These are phyloP conservation scores for Lathyrus oleraceus DNA, from an alignment of 306 rosid genomes.

Conservation along the genomic window DNA sequence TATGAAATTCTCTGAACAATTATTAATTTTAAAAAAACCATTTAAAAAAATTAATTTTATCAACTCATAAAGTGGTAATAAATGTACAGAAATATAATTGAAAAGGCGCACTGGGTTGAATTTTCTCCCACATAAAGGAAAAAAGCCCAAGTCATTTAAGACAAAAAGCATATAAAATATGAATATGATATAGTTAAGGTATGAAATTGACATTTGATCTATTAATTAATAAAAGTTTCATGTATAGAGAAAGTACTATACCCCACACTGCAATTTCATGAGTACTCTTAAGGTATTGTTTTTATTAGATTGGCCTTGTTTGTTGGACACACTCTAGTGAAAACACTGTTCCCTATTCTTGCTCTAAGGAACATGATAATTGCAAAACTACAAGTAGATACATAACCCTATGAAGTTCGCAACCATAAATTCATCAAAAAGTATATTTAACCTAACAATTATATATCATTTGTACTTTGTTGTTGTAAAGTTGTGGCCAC, in stretches of 20 bases:
- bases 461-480: slow-evolving; percentile 55
- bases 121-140: slow-evolving; percentile 54
- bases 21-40: too few species aligned
- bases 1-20: too few species aligned
- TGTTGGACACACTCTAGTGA: slow-evolving; percentile 54
- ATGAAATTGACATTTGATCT: slow-evolving; percentile 59
- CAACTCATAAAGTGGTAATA: too few species aligned
- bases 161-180: slow-evolving; percentile 49
- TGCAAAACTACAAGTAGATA: slow-evolving; percentile 67
- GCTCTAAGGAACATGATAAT: slow-evolving; percentile 65
- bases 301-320: slow-evolving; percentile 73
- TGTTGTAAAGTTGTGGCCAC: slow-evolving; percentile 64
- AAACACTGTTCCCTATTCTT: slow-evolving; percentile 58
- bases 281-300: slow-evolving; percentile 61
- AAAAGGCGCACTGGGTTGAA: slow-evolving; percentile 37
- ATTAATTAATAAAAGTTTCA: slow-evolving; percentile 28
- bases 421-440: slow-evolving; percentile 18
- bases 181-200: slow-evolving; percentile 31
- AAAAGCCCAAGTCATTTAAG: slow-evolving; percentile 46
- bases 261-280: slow-evolving; percentile 43
- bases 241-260: neutral
- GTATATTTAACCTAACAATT: slow-evolving; percentile 40
- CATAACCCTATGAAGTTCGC: slow-evolving; percentile 24
- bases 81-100: neutral
- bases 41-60: too few species aligned